Base-by-base conservation (phyloP, 805 yeast genomes). In the Metschnikowia noctiluminum region DNA sequence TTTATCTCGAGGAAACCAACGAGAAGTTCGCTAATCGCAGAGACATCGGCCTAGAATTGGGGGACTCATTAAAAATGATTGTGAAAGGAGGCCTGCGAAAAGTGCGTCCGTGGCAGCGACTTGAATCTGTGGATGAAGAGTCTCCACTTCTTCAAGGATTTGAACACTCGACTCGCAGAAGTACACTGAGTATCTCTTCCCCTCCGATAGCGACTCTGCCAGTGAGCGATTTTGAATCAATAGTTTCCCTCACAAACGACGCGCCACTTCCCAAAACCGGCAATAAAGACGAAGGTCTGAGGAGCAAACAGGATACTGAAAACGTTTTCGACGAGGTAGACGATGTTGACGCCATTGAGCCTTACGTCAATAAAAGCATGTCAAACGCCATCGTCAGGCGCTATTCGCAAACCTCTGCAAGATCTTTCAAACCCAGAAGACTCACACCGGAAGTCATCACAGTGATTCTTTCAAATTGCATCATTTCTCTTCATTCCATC, bases 1-100 rank as follows among this genome's bases (percentile, higher is more conserved):
- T 81, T 39, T 79, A 79, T 52, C 61, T 80, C 37, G 82, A 79
- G 52, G 85, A 80, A 58, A 78, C 84, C 3, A 81, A 77, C 54
- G 73, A 67, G 13, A 57, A 61, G 16, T 60, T 64, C 36, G 70
- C 66, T 49, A 51, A 63, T 42, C 63, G 69, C 43, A 67, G 65
- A 46, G 84, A 81, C 57, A 51, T 59, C 35, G 80, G 82, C 5
- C 55, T 78, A 5, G 76, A 68, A 27, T 26, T 70, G 11, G 83
- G 83, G 30, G 80, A 77, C 51, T 45, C 48, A 32, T 42, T 68
- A 43, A 30, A 43, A 30, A 45, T 49, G 13, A 21, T 39, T 10
- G 8, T 46, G 11, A 21, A 63, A 14, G 70, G 70, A 12, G 48
- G 56, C 15, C 40, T 48, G 10, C 48, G 50, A 9, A 59, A 59